Evolutionary conservation across 164 flowering plant species (phyloP).

Genomic region (Echeveria elegans): DNA sequence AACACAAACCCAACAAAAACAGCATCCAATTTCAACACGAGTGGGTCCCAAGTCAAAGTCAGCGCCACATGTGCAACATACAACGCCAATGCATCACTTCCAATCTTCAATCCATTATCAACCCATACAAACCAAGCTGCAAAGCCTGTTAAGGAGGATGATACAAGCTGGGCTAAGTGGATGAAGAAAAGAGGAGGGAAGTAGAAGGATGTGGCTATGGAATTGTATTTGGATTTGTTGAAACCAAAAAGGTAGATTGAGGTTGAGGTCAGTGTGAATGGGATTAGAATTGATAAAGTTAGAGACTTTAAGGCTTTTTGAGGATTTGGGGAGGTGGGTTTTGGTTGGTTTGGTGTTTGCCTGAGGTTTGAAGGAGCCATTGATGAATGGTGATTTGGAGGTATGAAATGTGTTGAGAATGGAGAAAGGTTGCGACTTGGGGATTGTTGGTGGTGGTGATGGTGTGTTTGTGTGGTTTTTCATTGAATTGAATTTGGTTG

Average conservation of each 20-base stretch:
- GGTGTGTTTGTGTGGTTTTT: background rate
- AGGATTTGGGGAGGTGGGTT: slow-evolving; percentile 1
- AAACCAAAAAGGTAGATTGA: slow-evolving; percentile 18
- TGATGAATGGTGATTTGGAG: background rate
- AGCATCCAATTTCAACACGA: slow-evolving; percentile 19
- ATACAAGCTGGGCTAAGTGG: slow-evolving; percentile 15
- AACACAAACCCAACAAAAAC: slow-evolving; percentile 15
- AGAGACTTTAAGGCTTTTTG: slow-evolving; percentile 15
- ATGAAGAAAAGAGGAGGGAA: slow-evolving; percentile 24
- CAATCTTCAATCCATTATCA: slow-evolving; percentile 19
- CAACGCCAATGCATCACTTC: slow-evolving; percentile 20
- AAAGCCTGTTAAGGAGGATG: slow-evolving; percentile 22
- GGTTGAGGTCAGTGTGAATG: slow-evolving; percentile 14
- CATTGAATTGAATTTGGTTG: background rate
- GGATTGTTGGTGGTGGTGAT: background rate
- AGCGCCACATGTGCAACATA: slow-evolving; percentile 20
- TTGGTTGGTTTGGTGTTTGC: background rate
- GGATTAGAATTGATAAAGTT: slow-evolving; percentile 9
- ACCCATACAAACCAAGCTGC: slow-evolving; percentile 34
- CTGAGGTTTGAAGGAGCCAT: background rate
- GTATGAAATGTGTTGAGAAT: background rate
- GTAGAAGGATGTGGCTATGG: slow-evolving; percentile 19
- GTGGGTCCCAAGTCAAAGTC: slow-evolving; percentile 23
- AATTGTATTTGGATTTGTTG: slow-evolving; percentile 11
- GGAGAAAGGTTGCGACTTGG: background rate